Evolutionary conservation across 2,329 filamentous ascomycete species (phyloP), one percentile per base, ranked within the genome.

Genomic region (Aspergillus niger): DNA sequence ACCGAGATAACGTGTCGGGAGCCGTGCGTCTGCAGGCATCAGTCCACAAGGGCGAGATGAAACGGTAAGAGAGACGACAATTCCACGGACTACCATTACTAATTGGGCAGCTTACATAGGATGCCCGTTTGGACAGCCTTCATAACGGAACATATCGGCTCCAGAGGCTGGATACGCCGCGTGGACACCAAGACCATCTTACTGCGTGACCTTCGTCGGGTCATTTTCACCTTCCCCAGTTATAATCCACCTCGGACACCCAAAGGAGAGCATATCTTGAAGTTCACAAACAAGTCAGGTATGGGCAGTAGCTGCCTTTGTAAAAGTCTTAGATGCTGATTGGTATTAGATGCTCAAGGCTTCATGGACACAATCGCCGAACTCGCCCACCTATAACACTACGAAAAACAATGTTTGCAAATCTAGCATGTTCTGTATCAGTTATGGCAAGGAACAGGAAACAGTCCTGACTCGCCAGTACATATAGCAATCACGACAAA

Each of bases 101-200:
- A 50, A 41, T 48, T 32, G 51, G 39, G 47, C 48, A 30, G 39
- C 20, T 36, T 13, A 17, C 1, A 17, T 52, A 81, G 80, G 20
- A 82, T 83, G 2, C 85, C 86, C 0, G 82, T 88, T 58, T 88
- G 86, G 86, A 88, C 85, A 2, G 82, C 83, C 0, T 86, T 85
- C 62, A 77, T 85, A 20, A 82, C 81, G 1, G 72, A 79, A 24
- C 79, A 81, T 57, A 72, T 84, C 36, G 72, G 74, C 28, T 74
- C 78, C 55, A 77, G 72, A 5, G 74, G 73, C 36, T 86, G 84
- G 83, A 77, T 83, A 60, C 78, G 77, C 43, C 73, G 71, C 10
- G 65, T 78, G 1, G 76, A 76, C 1, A 53, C 77, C 1, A 79
- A 75, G 41, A 77, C 79, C 1, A 72, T 86, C 2, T 71, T 82